phyloP scores from a whole-genome alignment of 805 yeast species.

The Grigorovia jiainica region DNA sequence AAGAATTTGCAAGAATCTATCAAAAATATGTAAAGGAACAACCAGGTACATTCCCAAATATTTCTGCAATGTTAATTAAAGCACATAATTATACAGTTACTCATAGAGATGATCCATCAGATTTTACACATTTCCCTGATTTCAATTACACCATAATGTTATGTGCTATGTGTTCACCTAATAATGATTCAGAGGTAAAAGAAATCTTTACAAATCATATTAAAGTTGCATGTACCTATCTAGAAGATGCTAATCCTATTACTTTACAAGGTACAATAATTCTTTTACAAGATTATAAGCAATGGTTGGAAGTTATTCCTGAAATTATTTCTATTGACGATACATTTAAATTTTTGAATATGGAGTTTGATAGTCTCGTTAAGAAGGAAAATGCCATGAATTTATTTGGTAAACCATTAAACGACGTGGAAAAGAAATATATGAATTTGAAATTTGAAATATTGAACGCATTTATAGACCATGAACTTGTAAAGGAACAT shows the following conservation, averaged over 20 bases:
- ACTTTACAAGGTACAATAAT: slow-evolving; percentile 55
- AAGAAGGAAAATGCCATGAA: slow-evolving; percentile 12
- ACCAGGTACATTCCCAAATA: background rate
- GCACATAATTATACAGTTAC: background rate
- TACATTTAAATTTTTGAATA: slow-evolving; percentile 12
- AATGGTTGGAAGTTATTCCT: slow-evolving; percentile 38
- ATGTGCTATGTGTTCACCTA: slow-evolving; percentile 13
- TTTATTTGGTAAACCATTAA: slow-evolving; percentile 5
- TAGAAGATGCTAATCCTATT: slow-evolving; percentile 37
- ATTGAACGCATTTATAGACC: slow-evolving; percentile 43
- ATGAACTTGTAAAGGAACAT: slow-evolving; percentile 21
- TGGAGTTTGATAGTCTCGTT: slow-evolving; percentile 16
- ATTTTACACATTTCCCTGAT: background rate
- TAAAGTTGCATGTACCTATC: slow-evolving; percentile 33
- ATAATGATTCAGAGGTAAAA: slow-evolving; percentile 18
- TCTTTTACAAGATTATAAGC: slow-evolving; percentile 50
- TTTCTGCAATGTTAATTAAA: background rate
- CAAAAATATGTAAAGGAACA: slow-evolving; percentile 15
- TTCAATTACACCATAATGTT: background rate
- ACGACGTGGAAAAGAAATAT: slow-evolving; percentile 36
- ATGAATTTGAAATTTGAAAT: slow-evolving; percentile 54
- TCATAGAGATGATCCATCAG: background rate
- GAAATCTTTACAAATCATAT: slow-evolving; percentile 22
- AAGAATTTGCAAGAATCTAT: slow-evolving; percentile 44
- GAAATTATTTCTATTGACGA: slow-evolving; percentile 9